These are phyloP conservation scores for Zygotorulaspora sp. DNA, from an alignment of 805 yeast species.

Conservation along the genomic window DNA sequence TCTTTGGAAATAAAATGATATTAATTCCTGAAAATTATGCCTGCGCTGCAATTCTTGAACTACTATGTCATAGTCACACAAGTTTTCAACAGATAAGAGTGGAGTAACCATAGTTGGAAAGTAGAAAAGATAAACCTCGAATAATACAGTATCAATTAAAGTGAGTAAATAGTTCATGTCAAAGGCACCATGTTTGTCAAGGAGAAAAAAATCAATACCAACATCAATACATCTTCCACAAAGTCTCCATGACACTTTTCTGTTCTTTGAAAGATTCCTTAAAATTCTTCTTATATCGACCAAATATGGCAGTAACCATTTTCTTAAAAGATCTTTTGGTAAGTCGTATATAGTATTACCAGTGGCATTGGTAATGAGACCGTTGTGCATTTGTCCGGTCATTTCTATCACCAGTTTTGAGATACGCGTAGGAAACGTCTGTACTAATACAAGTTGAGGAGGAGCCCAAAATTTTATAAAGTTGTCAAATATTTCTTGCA, in stretches of 20 bases:
- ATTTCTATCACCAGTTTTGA: constrained; percentile 21
- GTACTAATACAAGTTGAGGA: constrained; percentile 47
- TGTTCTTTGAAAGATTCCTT: constrained; percentile 26
- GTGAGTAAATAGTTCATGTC: constrained; percentile 36
- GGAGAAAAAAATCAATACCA: constrained; percentile 27
- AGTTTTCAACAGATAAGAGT: constrained; percentile 67
- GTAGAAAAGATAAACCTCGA: constrained; percentile 65
- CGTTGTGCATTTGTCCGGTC: constrained; percentile 17
- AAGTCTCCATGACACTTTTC: constrained; percentile 22
- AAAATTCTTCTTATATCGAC: constrained; percentile 47
- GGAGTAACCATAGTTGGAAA: constrained; percentile 78
- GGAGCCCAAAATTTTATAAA: constrained; percentile 57
- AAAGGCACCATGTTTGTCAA: constrained; percentile 33
- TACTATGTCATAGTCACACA: constrained; percentile 64
- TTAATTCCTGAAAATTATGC: constrained; percentile 57
- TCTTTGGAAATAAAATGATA: constrained; percentile 72
- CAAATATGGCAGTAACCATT: constrained; percentile 39
- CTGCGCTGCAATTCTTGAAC: constrained; percentile 46
- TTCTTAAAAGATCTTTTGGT: constrained; percentile 21
- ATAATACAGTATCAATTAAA: constrained; percentile 71
- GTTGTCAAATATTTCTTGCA: constrained; percentile 25
- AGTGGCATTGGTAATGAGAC: constrained; percentile 8
- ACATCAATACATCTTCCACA: constrained; percentile 21
- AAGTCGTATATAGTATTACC: constrained; percentile 7
- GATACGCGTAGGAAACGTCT: constrained; percentile 40